A percentile compares a stretch with the other conserved stretches of the same genome.
These are phyloP conservation scores for Picocystis sp. DNA, from an alignment of 163 green algal species.

Conservation along the genomic window DNA sequence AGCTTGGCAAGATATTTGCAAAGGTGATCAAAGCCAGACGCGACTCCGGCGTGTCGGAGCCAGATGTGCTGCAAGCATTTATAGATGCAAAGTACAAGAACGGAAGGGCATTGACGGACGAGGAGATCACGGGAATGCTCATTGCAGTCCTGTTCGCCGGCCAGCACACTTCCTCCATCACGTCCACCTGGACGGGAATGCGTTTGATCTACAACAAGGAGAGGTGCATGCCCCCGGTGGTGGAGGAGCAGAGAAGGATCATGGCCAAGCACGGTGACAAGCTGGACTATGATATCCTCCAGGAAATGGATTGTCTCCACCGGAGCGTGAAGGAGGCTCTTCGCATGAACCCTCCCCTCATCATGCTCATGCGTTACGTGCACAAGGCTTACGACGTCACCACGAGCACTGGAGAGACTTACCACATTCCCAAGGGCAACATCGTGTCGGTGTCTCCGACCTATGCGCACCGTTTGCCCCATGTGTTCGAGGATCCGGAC, in stretches of 20 bases:
- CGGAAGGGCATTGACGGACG: conserved; percentile 48
- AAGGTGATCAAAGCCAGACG: conserved; percentile 49
- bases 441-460: conserved; percentile 68
- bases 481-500: conserved; percentile 54
- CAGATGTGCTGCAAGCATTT: conserved; percentile 88
- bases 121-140: conserved; percentile 92
- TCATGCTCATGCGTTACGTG: conserved; percentile 79
- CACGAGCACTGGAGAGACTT: conserved; percentile 36
- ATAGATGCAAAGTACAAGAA: conserved; percentile 68
- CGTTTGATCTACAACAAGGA: conserved; percentile 45
- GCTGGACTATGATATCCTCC: conserved; percentile 70
- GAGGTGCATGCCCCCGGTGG: conserved; percentile 18
- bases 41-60: conserved; percentile 35
- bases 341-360: conserved; percentile 84
- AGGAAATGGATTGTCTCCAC: conserved; percentile 73
- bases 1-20: conserved; percentile 63
- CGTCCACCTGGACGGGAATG: conserved; percentile 75
- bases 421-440: conserved; percentile 71
- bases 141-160: conserved; percentile 95
- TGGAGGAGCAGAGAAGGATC: conserved; percentile 71
- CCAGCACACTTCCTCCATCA: conserved; percentile 86
- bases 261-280: conserved; percentile 49
- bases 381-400: conserved; percentile 71
- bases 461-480: conserved; percentile 58
- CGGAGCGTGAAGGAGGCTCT: conserved; percentile 59